Conservation (phyloP, 2,329 filamentous ascomycete genomes). For the Blastomyces emzantsi region DNA sequence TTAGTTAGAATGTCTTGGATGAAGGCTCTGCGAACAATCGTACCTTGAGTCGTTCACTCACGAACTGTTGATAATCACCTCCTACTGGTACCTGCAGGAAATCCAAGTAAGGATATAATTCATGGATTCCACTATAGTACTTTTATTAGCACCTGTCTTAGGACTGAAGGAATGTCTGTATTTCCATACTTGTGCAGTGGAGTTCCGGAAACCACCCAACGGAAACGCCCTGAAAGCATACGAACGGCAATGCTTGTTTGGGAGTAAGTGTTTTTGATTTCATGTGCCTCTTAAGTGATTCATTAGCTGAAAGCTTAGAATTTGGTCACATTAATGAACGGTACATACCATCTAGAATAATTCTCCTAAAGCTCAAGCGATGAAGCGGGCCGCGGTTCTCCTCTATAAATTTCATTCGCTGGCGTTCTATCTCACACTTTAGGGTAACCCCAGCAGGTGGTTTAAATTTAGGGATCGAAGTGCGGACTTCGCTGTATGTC, state of each 20-base stretch:
- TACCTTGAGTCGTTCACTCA: conserved; percentile 7
- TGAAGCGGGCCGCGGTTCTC: conserved; percentile 28
- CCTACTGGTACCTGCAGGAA: conserved; percentile 29
- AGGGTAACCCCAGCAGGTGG: conserved; percentile 15
- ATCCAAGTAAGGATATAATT: conserved; percentile 33
- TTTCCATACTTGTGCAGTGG: conserved; percentile 31
- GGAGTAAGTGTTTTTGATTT: conserved; percentile 30
- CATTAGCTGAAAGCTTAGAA: neutral
- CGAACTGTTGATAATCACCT: conserved; percentile 17
- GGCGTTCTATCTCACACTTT: conserved; percentile 19
- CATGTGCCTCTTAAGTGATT: conserved; percentile 25
- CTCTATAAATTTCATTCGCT: conserved; percentile 21
- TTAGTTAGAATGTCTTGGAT: neutral
- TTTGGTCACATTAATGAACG: neutral
- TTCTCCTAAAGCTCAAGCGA: conserved; percentile 28
- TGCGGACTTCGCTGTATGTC: conserved; percentile 30
- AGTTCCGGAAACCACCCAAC: conserved; percentile 35
- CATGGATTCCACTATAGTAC: conserved; percentile 23
- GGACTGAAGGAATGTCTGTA: conserved; percentile 1
- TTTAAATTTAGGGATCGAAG: conserved; percentile 25
- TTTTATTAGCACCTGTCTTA: neutral
- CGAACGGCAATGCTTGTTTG: conserved; percentile 31
- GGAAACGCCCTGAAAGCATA: conserved; percentile 27
- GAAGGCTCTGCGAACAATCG: neutral
- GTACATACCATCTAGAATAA: conserved; percentile 34